Base-by-base conservation (phyloP, 139 green algal species). In the Asterochloris erici region DNA sequence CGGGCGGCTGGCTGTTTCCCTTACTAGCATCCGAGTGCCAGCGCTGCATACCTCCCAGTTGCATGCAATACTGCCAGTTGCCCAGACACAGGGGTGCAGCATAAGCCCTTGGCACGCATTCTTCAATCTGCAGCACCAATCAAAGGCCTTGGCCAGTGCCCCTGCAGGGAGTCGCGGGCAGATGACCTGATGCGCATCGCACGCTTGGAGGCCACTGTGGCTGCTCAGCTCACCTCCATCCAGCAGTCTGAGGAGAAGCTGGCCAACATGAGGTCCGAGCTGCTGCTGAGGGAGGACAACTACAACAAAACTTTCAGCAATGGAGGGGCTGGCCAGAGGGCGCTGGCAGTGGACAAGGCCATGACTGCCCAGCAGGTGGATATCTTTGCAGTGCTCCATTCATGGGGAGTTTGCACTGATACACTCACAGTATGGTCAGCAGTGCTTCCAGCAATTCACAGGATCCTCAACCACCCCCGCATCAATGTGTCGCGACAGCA, bases 281-380 rank as follows among this genome's bases (percentile, higher is more conserved):
- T 95, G 88, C 84, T 94, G 85, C 83, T 93, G 78, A 84, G 92
- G 9, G 92, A 95, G 87, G 90, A 94, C 19, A 94, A 89, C 68
- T 95, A 94, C 90, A 95, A 94, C 86, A 94, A 93, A 69, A 87
- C 89, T 81, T 94, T 95, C 79, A 89, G 88, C 75, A 93, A 93
- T 77, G 91, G 91, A 9, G 91, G 91, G 12, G 83, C 86, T 60
- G 84, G 89, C 12, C 66, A 87, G 77, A 81, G 85, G 14, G 83
- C 89, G 63, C 80, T 93, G 54, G 85, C 88, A 38, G 91, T 92
- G 0, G 87, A 82, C 60, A 81, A 79, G n/a, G 91, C 91, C 26
- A 77, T 91, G 63, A 86, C 84, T 71, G 86, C 88, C 0, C 84
- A 92, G 74, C 81, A 76, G 60, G 75, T 13, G 63, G 73, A 10